Evolutionary conservation across 495 filamentous ascomycete genomes (phyloP).

Genomic region (Tuber indicum): DNA sequence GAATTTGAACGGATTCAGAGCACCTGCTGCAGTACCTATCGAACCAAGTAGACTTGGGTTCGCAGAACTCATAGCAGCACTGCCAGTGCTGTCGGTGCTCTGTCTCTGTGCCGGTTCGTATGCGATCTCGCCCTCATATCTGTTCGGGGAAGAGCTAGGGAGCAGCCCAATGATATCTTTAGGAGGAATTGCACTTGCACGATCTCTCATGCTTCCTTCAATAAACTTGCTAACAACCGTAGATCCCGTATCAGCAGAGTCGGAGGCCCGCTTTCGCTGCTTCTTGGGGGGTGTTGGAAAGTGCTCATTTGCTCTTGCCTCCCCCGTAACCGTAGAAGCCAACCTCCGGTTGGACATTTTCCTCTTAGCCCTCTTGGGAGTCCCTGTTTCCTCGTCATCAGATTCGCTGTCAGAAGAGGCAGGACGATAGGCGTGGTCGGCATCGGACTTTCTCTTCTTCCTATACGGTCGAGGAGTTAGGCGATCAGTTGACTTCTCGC

Average conservation of each 20-base stretch:
- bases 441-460: conserved; percentile 30
- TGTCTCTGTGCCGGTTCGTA: conserved; percentile 5
- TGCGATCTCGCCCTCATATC: conserved; percentile 21
- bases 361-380: background rate
- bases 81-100: background rate
- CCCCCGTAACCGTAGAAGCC: background rate
- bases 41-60: conserved; percentile 12
- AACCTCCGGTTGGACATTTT: background rate
- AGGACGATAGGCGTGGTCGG: conserved; percentile 25
- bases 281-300: conserved; percentile 19
- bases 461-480: conserved; percentile 16
- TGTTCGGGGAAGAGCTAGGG: conserved; percentile 26
- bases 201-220: conserved; percentile 41
- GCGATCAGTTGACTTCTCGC: background rate
- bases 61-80: conserved; percentile 4
- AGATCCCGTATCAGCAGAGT: conserved; percentile 19
- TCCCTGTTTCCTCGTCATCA: conserved; percentile 21
- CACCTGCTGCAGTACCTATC: background rate
- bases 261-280: conserved; percentile 8
- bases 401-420: conserved; percentile 17
- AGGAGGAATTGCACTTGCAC: conserved; percentile 32
- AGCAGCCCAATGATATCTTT: conserved; percentile 34
- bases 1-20: conserved; percentile 34
- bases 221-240: conserved; percentile 37
- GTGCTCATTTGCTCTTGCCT: background rate